Evolutionary conservation across 2,329 filamentous ascomycete species (phyloP).

Genomic region (Leptographium flavum): DNA sequence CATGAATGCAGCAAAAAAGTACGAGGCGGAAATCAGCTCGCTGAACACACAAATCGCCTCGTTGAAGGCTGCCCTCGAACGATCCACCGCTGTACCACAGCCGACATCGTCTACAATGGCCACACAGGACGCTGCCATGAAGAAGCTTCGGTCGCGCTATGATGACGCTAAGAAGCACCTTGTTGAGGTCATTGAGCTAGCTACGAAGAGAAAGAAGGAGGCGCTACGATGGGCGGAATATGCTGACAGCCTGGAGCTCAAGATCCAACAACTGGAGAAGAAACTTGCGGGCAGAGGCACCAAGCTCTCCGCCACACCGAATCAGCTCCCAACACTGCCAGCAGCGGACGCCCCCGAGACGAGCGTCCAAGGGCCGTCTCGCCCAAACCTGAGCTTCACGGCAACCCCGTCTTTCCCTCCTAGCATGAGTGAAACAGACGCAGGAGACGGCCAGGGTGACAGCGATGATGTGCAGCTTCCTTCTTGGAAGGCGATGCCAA

Average conservation of each 20-base stretch:
- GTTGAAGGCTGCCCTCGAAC: background rate
- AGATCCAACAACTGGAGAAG: slow-evolving; percentile 27
- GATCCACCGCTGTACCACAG: background rate
- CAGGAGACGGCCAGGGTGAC: background rate
- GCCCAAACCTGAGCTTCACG: slow-evolving; percentile 5
- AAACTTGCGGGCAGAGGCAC: slow-evolving; percentile 15
- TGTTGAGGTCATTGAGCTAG: slow-evolving; percentile 23
- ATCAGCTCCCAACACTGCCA: background rate
- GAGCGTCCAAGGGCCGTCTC: background rate
- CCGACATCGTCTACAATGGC: background rate
- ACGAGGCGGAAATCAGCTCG: background rate
- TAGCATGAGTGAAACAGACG: background rate
- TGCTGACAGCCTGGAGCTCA: slow-evolving; percentile 26
- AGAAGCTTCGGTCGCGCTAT: slow-evolving; percentile 7
- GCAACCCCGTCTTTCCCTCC: background rate
- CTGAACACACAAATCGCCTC: background rate
- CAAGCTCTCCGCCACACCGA: background rate
- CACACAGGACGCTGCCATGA: slow-evolving; percentile 5
- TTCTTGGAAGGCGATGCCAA: background rate
- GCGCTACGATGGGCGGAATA: slow-evolving; percentile 31
- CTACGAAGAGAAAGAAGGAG: slow-evolving; percentile 26
- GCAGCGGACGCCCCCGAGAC: background rate
- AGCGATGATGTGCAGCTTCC: background rate
- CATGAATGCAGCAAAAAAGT: background rate
- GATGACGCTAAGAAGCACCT: slow-evolving; percentile 13